A percentile compares a stretch with the other conserved stretches of the same genome.
Conservation (phyloP, 2,329 filamentous ascomycete genomes). For the Albophoma yamanashiensis region DNA sequence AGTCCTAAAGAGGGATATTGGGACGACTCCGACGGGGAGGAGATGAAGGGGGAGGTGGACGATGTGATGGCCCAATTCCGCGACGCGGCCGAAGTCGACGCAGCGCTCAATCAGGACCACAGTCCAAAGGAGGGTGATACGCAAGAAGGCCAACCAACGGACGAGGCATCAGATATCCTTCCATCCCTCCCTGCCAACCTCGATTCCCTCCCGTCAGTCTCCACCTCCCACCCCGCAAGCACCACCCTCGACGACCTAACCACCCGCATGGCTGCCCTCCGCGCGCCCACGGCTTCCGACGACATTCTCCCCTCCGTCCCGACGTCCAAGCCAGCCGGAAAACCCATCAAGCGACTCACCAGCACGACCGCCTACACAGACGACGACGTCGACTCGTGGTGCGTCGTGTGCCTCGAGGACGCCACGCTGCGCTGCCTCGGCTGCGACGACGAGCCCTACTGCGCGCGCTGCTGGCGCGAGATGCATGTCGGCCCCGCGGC, state of each 20-base stretch:
- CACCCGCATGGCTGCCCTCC: slow-evolving; percentile 41
- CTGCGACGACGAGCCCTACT: slow-evolving; percentile 66
- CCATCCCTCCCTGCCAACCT: slow-evolving; percentile 36
- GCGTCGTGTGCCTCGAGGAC: slow-evolving; percentile 72
- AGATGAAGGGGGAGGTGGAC: slow-evolving; percentile 33
- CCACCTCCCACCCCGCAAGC: slow-evolving; percentile 10
- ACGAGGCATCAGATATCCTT: slow-evolving; percentile 16
- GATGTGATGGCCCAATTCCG: slow-evolving; percentile 32
- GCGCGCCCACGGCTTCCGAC: slow-evolving; percentile 20
- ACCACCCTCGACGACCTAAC: slow-evolving; percentile 32
- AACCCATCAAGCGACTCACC: slow-evolving; percentile 25
- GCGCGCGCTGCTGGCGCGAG: slow-evolving; percentile 68
- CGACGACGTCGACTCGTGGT: slow-evolving; percentile 68
- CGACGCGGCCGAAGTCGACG: slow-evolving; percentile 32
- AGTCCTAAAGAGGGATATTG: slow-evolving; percentile 9
- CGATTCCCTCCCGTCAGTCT: slow-evolving; percentile 20
- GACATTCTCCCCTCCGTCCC: slow-evolving; percentile 36
- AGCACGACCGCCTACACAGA: slow-evolving; percentile 44
- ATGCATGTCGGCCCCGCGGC: slow-evolving; percentile 63
- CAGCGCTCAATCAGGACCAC: slow-evolving; percentile 2
- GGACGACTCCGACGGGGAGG: slow-evolving; percentile 40
- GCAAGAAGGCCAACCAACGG: neutral
- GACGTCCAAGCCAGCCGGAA: slow-evolving; percentile 34
- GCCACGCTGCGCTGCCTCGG: slow-evolving; percentile 62
- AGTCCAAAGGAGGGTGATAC: neutral